Base-by-base conservation (phyloP, 2,329 filamentous ascomycete species). In the Zelopaecilomyces penicillatus region DNA sequence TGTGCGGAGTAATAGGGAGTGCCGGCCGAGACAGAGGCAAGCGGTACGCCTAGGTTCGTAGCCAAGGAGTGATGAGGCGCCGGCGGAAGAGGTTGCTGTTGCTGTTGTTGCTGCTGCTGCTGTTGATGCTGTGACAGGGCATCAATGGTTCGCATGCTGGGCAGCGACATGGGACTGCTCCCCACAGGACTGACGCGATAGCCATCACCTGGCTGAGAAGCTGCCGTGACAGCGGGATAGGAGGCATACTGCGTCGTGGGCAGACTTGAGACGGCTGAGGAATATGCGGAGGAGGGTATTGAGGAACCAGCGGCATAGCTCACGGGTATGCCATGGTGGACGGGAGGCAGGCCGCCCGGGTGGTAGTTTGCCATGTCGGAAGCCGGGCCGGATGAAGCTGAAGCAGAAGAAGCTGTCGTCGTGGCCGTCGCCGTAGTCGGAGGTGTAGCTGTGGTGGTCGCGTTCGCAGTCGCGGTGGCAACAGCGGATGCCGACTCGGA, bases 1-100 rank as follows among this genome's bases (percentile, higher is more conserved):
- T 50, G 68, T 53, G 55, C 67, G 50, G 58, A 52, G 49, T 75
- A 75, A 55, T 70, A 76, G 19, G 63, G 55, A 58, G 74, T 58
- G 30, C 63, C 52, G 12, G 51, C 52, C 28, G 59, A 48, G 11
- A 53, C 51, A 30, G 60, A 46, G 9, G 58, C 51, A 50, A 62
- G 52, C 8, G 58, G 52, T 47, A 58, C 54, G 57, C 43, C 65
- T 57, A 57, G 65, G 50, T 49, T 61, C 62, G 55, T 58, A 35
- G 62, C 58, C 62, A 69, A 64, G 47, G 53, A 52, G 45, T 64
- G 61, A 48, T 61, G 59, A 48, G 56, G 54, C 41, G 51, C 56
- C 32, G 53, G 57, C 45, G 43, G 53, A 47, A 47, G 52, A 6
- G 41, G 41, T 7, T 38, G 45, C 41, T 55, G 53, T 50, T 37